Percentiles rank a stretch among this genome's conserved stretches.
These are phyloP conservation scores for Hemileccinum impolitum DNA, from an alignment of 768 basidiomycete genomes.

Conservation along the genomic window DNA sequence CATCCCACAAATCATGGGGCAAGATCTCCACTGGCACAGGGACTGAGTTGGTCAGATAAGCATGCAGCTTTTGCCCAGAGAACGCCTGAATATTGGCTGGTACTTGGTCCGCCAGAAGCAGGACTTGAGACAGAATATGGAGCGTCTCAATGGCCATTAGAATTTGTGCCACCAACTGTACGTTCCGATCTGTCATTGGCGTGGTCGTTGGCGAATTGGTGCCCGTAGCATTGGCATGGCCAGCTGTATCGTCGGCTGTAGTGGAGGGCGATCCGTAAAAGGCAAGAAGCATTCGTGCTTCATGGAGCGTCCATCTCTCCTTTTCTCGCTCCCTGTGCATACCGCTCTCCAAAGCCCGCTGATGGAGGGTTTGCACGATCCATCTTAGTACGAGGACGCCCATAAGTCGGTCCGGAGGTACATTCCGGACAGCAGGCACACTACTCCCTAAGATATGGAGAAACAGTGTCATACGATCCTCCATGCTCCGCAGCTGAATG, in stretches of 20 bases:
- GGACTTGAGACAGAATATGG: conserved; percentile 55
- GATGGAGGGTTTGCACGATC: conserved; percentile 50
- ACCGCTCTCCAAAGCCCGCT: conserved; percentile 47
- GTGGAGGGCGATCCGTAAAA: conserved; percentile 35
- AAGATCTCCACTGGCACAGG: conserved; percentile 21
- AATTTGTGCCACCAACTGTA: conserved; percentile 68
- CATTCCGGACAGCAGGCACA: conserved; percentile 39
- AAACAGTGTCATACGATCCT: conserved; percentile 53
- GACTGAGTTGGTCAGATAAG: conserved; percentile 37
- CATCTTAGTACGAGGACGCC: conserved; percentile 60
- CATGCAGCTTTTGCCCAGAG: conserved; percentile 62
- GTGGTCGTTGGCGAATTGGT: conserved; percentile 4
- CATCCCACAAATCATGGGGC: conserved; percentile 42
- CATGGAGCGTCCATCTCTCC: conserved; percentile 66
- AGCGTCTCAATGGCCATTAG: conserved; percentile 57
- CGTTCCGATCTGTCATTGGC: conserved; percentile 51
- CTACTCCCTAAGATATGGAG: conserved; percentile 58
- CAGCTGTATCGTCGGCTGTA: conserved; percentile 9
- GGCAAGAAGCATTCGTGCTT: conserved; percentile 58
- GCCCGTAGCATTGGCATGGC: conserved; percentile 16
- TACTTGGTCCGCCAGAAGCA: conserved; percentile 51
- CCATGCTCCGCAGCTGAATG: conserved; percentile 46
- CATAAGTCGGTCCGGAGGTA: conserved; percentile 46
- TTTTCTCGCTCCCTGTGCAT: conserved; percentile 55
- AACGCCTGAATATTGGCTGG: conserved; percentile 47